Base-by-base conservation (phyloP, 805 yeast genomes). In the Ogataea angusta region DNA sequence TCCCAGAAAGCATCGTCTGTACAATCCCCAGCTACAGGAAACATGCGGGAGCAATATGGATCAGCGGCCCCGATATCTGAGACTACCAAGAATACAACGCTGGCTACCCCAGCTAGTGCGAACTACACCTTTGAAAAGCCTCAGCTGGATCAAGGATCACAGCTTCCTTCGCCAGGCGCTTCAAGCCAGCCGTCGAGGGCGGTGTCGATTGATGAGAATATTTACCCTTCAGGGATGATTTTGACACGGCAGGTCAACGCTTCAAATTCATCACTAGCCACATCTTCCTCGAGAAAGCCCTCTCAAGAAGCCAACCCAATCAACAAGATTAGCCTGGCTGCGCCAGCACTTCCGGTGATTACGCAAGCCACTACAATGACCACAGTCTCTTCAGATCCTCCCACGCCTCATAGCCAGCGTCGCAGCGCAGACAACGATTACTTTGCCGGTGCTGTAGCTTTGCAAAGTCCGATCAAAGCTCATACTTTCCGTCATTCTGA, bases 311-410 rank as follows among this genome's bases (percentile, higher is more conserved):
- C 43, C 12, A 62, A 62, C 37, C 65, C 66, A 2, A 48, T 58
- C 27, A 48, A 46, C 24, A 52, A 55, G 37, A 48, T 63, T 16
- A 49, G 61, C 21, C 38, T 60, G 7, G 64, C 64, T 1, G 49
- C 63, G 1, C 64, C 66, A 10, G 67, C 67, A 1, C 42, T 63
- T 22, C 67, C 67, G 10, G 61, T 62, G 6, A 61, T 63, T 2
- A 62, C 67, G 2, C 64, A 59, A 30, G 63, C 67, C 12, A 63
- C 67, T 1, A 63, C 67, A 2, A 50, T 56, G 31, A 59, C 55
- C 2, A 61, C 64, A 0, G 49, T 54, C 13, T 47, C 63, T 7
- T 48, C 59, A 2, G 56, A 42, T 16, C 53, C 55, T 9, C 35
- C 52, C 0, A 50, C 54, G 3, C 54, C 59, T 1, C 28, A 36